Evolutionary conservation across 768 basidiomycete genomes (phyloP), one percentile per base, ranked within the genome.

Genomic region (Suillus hirtellus): DNA sequence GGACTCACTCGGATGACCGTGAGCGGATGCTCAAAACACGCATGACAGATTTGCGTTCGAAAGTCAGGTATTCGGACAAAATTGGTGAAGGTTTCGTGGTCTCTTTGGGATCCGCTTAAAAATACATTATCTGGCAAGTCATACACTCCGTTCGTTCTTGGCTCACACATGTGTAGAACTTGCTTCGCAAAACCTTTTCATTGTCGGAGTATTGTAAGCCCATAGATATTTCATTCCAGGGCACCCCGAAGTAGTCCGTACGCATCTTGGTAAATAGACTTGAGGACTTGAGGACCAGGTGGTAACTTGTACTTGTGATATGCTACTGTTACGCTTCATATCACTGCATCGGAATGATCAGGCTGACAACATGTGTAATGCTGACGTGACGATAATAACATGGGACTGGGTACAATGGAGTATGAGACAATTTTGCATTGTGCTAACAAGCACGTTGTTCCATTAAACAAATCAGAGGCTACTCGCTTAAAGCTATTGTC

Each of bases 351-450:
- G 65, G 55, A 34, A 40, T 53, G 43, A 31, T 61, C 35, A 34
- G 63, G n/a, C 63, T 60, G 60, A 64, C 42, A 31, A 10, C n/a
- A 64, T 66, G 65, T 6, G 31, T 31, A 31, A 31, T 31, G 31
- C 31, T 31, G 60, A 66, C 44, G 14, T 60, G 12, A 59, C 47
- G 14, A 65, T 66, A 60, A 60, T 66, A 8, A 14, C 46, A 9
- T 66, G 61, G 60, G 43, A 65, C 56, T 66, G 63, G 63, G 37
- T 66, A 7, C 34, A 44, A 46, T 31, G 35, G 40, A 35, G 5
- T 35, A 14, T 17, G 60, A 61, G 43, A 47, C 47, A n/a, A 60
- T 34, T 1, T 19, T 60, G 27, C 43, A 60, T 60, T 60, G 59
- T 9, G 17, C 15, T 31, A 31, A 6, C 42, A 31, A 14, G 27